A percentile compares a stretch with the other conserved stretches of the same genome.
Evolutionary conservation across 1,139 yeast species (phyloP).

Genomic region (Pneumocystis oryctolagi): DNA sequence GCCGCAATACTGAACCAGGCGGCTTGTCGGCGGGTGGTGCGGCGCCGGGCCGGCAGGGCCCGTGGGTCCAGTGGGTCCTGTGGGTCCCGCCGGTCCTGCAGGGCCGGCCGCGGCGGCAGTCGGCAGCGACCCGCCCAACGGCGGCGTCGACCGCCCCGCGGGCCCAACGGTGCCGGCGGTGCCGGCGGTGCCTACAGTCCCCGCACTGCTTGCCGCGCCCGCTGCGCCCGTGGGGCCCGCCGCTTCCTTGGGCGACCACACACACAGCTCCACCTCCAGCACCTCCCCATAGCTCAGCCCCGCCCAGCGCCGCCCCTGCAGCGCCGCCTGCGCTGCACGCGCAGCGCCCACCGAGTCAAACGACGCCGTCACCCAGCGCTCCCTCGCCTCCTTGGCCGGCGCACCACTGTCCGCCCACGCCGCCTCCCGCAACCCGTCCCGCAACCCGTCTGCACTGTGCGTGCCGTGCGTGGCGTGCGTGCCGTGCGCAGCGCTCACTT

Average conservation of each 20-base stretch:
- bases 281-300: neutral
- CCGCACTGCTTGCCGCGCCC: too few relatives aligned
- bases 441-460: too few relatives aligned
- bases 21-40: neutral
- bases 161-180: neutral
- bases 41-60: neutral
- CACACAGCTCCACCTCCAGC: neutral
- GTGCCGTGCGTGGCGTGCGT: too few relatives aligned
- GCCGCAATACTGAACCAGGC: neutral
- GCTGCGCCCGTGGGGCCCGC: too few relatives aligned
- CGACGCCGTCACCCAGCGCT: neutral
- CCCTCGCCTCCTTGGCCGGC: neutral
- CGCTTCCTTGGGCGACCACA: too few relatives aligned
- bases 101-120: neutral
- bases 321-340: neutral
- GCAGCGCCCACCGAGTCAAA: neutral
- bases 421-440: neutral
- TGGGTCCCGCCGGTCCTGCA: neutral
- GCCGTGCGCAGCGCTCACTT: too few relatives aligned
- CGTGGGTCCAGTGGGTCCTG: neutral
- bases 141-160: neutral
- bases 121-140: neutral
- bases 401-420: neutral
- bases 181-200: too few relatives aligned
- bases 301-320: neutral